phyloP scores from a whole-genome alignment of 2,329 filamentous ascomycete genomes.

The Penicillium sp. region DNA sequence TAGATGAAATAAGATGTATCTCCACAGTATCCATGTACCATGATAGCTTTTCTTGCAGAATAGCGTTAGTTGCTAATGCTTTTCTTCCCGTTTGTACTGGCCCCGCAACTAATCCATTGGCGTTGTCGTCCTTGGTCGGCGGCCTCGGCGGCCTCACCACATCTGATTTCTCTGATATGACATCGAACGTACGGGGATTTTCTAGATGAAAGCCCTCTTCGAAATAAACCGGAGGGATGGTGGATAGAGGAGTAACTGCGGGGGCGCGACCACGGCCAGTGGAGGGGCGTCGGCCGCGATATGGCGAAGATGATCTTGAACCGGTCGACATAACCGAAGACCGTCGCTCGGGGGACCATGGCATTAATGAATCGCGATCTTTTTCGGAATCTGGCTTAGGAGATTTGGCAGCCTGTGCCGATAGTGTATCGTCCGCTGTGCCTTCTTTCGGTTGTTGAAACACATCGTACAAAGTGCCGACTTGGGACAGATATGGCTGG shows the following conservation, averaged over 20 bases:
- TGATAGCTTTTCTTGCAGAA: slow-evolving; percentile 94
- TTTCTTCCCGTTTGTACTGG: slow-evolving; percentile 64
- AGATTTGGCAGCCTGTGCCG: slow-evolving; percentile 45
- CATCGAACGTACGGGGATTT: slow-evolving; percentile 92
- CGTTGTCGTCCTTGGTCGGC: slow-evolving; percentile 51
- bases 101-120: slow-evolving; percentile 57
- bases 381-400: slow-evolving; percentile 42
- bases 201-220: slow-evolving; percentile 93
- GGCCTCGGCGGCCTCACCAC: slow-evolving; percentile 71
- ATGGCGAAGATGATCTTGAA: slow-evolving; percentile 45
- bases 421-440: slow-evolving; percentile 59
- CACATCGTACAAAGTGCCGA: slow-evolving; percentile 84
- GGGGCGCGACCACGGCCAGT: slow-evolving; percentile 59
- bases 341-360: slow-evolving; percentile 43
- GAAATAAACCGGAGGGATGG: slow-evolving; percentile 90
- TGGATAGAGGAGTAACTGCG: slow-evolving; percentile 80
- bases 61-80: slow-evolving; percentile 90
- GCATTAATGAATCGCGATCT: slow-evolving; percentile 47
- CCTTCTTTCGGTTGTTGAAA: slow-evolving; percentile 79
- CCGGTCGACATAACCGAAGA: slow-evolving; percentile 41
- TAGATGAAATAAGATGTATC: slow-evolving; percentile 92
- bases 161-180: slow-evolving; percentile 93
- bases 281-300: slow-evolving; percentile 51
- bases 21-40: slow-evolving; percentile 99
- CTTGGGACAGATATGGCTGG: slow-evolving; percentile 76